Evolutionary conservation across 768 basidiomycete species (phyloP).

Genomic region (Brasilioporus rufonigricans): DNA sequence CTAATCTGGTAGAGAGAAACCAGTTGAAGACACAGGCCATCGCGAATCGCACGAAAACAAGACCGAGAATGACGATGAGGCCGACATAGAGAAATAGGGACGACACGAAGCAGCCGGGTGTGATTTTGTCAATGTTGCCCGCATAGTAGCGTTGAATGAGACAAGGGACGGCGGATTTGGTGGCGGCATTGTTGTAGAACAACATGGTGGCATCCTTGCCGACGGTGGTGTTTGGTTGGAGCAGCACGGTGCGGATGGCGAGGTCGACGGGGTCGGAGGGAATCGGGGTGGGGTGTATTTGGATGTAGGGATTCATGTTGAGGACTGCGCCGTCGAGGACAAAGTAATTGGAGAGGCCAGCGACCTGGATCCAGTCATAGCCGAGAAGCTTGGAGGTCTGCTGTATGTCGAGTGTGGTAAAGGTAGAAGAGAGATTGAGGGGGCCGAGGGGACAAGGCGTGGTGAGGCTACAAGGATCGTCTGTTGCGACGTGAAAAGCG

Average conservation of each 20-base stretch:
- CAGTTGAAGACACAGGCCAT: constrained; percentile 98
- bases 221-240: constrained; percentile 41
- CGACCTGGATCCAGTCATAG: constrained; percentile 90
- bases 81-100: constrained; percentile 86
- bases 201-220: constrained; percentile 91
- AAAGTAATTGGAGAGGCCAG: constrained; percentile 66
- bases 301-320: constrained; percentile 86
- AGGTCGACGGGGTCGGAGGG: constrained; percentile 75
- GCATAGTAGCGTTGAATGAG: constrained; percentile 84
- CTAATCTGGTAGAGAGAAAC: constrained; percentile 85
- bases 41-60: constrained; percentile 87
- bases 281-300: constrained; percentile 64
- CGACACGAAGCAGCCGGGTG: constrained; percentile 93
- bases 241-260: constrained; percentile 75
- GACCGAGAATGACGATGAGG: constrained; percentile 84
- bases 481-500: constrained; percentile 65
- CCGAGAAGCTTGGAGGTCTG: constrained; percentile 74
- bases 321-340: constrained; percentile 94
- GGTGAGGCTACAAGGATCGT: constrained; percentile 62
- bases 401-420: constrained; percentile 56
- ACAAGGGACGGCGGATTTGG: constrained; percentile 73
- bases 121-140: constrained; percentile 94
- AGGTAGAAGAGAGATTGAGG: constrained; percentile 55
- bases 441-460: constrained; percentile 67
- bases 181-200: constrained; percentile 69